These are phyloP conservation scores for Tetramitus jugosus DNA, from an alignment of 208 protist species.

Conservation along the genomic window DNA sequence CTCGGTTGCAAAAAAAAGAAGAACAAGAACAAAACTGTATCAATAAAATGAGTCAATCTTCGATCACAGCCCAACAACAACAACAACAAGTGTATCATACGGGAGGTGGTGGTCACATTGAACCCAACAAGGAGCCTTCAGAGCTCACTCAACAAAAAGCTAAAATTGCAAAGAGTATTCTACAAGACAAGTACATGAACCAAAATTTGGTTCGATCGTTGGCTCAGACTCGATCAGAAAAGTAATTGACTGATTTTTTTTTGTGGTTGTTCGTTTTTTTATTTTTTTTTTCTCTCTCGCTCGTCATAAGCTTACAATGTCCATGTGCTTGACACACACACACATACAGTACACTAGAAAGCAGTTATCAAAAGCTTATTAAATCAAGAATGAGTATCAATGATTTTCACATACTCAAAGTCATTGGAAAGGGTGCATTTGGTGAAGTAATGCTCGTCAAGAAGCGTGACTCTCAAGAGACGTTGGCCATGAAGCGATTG, in stretches of 20 bases:
- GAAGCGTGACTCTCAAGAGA: constrained; percentile 53
- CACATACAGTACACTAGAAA: neutral
- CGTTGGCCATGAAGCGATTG: constrained; percentile 80
- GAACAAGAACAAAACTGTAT: no score
- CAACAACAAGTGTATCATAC: no score
- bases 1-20: no score
- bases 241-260: no score
- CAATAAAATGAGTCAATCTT: no score
- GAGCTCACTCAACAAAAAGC: constrained; percentile 2
- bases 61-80: neutral
- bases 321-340: no score
- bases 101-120: no score
- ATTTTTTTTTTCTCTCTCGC: no score
- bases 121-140: neutral
- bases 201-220: neutral
- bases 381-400: constrained; percentile 35
- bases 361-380: neutral
- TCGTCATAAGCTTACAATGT: no score
- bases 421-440: constrained; percentile 82
- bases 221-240: neutral
- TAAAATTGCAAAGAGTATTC: constrained; percentile 2
- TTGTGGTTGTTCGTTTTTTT: no score
- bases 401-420: constrained; percentile 69
- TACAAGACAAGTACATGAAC: neutral
- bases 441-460: constrained; percentile 65